Evolutionary conservation across 2,329 filamentous ascomycete genomes (phyloP).

Genomic region (Penicillium sclerotiorum): DNA sequence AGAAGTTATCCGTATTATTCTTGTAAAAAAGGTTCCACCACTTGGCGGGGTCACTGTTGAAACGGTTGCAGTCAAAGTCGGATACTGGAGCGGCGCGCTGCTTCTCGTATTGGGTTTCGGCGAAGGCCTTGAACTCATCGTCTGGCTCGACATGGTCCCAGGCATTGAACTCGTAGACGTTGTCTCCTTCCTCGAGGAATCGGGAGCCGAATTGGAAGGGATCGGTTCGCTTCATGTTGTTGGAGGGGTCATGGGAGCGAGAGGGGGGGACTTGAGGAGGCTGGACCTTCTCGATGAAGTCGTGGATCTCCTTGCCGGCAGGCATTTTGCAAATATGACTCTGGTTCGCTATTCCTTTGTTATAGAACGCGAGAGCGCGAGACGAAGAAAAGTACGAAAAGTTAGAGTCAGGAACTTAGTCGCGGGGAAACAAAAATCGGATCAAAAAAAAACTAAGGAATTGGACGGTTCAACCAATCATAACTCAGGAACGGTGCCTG

Average conservation of each 20-base stretch:
- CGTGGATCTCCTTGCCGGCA: constrained; percentile 14
- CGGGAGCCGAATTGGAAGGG: constrained; percentile 96
- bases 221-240: constrained; percentile 83
- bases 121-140: constrained; percentile 81
- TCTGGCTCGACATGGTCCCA: constrained; percentile 99
- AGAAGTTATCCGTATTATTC: constrained; percentile 96
- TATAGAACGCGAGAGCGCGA: neutral
- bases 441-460: neutral
- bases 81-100: constrained; percentile 86
- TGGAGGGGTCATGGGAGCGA: constrained; percentile 67
- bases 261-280: constrained; percentile 56
- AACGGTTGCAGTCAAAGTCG: constrained; percentile 87
- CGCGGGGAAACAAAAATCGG: constrained; percentile 6
- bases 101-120: constrained; percentile 78
- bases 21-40: constrained; percentile 99
- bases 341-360: neutral
- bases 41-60: constrained; percentile 86
- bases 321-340: constrained; percentile 13
- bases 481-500: neutral
- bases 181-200: constrained; percentile 77
- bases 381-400: neutral
- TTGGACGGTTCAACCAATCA: neutral
- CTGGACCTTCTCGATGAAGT: constrained; percentile 49
- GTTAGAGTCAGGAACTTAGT: neutral
- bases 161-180: constrained; percentile 96